These are phyloP conservation scores for Iris pallida DNA, from an alignment of 116 monocot species.

Conservation along the genomic window DNA sequence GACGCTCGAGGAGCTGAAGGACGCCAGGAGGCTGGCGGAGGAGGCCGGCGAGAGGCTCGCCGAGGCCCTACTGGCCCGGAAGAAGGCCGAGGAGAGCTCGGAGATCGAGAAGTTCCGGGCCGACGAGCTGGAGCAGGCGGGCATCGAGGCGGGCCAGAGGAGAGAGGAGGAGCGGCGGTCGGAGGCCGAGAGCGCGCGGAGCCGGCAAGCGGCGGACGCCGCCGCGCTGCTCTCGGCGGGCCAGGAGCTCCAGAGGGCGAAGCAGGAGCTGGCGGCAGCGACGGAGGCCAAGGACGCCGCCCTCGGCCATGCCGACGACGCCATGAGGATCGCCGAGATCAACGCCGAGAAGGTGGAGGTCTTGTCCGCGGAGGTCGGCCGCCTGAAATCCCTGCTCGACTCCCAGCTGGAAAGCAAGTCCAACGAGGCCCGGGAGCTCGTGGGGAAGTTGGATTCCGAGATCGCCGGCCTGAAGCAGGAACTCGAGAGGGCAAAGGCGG, in stretches of 20 bases:
- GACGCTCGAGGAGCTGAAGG: constrained; percentile 46
- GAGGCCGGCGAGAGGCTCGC: constrained; percentile 55
- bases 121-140: constrained; percentile 66
- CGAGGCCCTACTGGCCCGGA: constrained; percentile 53
- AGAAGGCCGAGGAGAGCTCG: constrained; percentile 55
- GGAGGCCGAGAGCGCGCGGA: constrained; percentile 38
- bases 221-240: constrained; percentile 42
- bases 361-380: constrained; percentile 39
- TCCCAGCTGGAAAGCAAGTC: constrained; percentile 36
- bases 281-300: constrained; percentile 61
- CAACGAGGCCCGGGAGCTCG: constrained; percentile 30
- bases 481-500: constrained; percentile 36
- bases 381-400: constrained; percentile 46
- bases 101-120: constrained; percentile 89
- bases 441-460: constrained; percentile 40
- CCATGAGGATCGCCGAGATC: constrained; percentile 64
- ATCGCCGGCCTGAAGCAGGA: constrained; percentile 28
- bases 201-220: constrained; percentile 58
- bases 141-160: constrained; percentile 56
- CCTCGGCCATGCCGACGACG: constrained; percentile 54
- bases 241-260: constrained; percentile 56
- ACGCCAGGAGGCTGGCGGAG: constrained; percentile 33
- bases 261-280: constrained; percentile 54
- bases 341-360: constrained; percentile 63
- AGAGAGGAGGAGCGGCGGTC: constrained; percentile 57